Conservation (phyloP, 805 yeast genomes). For the Yarrowia sp. region DNA sequence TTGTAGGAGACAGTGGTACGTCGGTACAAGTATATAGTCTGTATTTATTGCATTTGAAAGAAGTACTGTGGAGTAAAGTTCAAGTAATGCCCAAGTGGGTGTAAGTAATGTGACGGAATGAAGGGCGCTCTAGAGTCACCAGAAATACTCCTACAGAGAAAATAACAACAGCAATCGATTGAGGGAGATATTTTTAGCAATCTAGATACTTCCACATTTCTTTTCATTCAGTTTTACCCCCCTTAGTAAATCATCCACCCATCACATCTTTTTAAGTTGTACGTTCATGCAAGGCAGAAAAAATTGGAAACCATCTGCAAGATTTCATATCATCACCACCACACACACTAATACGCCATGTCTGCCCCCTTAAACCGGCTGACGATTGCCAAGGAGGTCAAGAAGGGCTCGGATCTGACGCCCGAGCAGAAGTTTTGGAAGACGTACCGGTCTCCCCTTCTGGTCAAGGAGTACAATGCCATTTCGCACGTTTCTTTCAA, state of each 20-base stretch:
- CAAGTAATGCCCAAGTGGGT: neutral
- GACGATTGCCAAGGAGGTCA: constrained; percentile 37
- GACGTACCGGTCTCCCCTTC: constrained; percentile 80
- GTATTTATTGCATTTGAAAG: constrained; percentile 13
- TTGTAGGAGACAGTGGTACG: neutral
- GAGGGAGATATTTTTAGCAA: too few relatives aligned
- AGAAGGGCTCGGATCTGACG: constrained; percentile 36
- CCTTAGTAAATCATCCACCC: too few relatives aligned
- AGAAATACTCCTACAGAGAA: too few relatives aligned
- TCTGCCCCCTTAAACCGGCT: constrained; percentile 39
- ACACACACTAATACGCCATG: constrained; percentile 19
- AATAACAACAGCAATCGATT: too few relatives aligned
- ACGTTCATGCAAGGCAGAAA: constrained; percentile 25
- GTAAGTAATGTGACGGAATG: neutral
- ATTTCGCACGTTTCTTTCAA: constrained; percentile 87
- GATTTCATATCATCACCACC: constrained; percentile 38
- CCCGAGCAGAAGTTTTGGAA: constrained; percentile 91
- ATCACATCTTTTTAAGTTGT: neutral
- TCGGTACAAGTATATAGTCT: neutral
- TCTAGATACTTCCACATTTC: too few relatives aligned
- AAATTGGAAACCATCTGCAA: constrained; percentile 38
- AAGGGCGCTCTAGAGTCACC: too few relatives aligned
- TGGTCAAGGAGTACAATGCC: constrained; percentile 92
- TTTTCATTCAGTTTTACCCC: too few relatives aligned
- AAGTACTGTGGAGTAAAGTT: neutral